A percentile compares a stretch with the other conserved stretches of the same genome.
Evolutionary conservation across 345 rosid genomes (phyloP).

Genomic region (Ceriops decandra): DNA sequence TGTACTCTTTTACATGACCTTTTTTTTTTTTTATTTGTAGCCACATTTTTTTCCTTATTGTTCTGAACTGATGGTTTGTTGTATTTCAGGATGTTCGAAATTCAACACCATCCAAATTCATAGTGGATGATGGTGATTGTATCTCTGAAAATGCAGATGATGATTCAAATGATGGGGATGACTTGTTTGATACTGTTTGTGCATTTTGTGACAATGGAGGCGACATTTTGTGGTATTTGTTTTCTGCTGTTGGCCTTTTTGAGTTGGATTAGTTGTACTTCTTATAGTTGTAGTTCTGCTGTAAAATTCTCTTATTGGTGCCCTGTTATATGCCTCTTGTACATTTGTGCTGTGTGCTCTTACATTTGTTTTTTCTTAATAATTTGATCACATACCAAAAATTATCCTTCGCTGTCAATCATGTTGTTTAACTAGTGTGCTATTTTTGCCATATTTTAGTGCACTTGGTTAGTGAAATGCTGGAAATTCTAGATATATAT

Average conservation of each 20-base stretch:
- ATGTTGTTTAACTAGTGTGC: too few relatives aligned
- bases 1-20: constrained; percentile 7
- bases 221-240: constrained; percentile 53
- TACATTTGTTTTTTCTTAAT: too few relatives aligned
- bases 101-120: constrained; percentile 39
- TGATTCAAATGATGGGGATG: constrained; percentile 42
- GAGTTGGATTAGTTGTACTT: too few relatives aligned
- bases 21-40: neutral
- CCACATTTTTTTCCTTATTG: constrained; percentile 2
- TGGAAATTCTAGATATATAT: too few relatives aligned
- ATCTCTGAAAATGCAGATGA: constrained; percentile 37
- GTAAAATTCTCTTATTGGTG: too few relatives aligned
- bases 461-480: too few relatives aligned
- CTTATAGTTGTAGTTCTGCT: too few relatives aligned
- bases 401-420: too few relatives aligned
- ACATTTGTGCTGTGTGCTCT: too few relatives aligned
- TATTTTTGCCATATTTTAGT: too few relatives aligned
- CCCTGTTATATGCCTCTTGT: too few relatives aligned
- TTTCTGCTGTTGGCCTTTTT: neutral
- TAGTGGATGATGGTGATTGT: constrained; percentile 57
- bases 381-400: too few relatives aligned
- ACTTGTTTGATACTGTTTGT: constrained; percentile 69
- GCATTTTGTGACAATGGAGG: constrained; percentile 93
- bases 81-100: constrained; percentile 42
- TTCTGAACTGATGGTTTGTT: constrained; percentile 10